A percentile compares a stretch with the other conserved stretches of the same genome.
phyloP scores from a whole-genome alignment of 441 rosid species.

The Adansonia madagascariensis region DNA sequence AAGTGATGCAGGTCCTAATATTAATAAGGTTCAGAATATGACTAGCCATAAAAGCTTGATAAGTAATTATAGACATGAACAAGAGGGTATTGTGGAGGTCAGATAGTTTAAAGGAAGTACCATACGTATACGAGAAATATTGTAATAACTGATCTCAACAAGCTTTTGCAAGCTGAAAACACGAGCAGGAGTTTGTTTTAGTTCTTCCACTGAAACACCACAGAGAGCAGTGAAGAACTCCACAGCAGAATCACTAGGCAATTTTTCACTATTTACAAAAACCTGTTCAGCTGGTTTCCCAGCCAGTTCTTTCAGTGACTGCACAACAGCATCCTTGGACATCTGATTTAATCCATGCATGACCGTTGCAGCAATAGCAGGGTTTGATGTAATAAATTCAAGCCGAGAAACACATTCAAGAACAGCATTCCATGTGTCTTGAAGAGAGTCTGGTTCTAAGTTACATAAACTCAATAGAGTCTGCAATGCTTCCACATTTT shows the following conservation, averaged over 20 bases:
- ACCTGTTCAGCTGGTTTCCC: conserved; percentile 98
- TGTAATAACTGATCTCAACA: conserved; percentile 99
- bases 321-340: conserved; percentile 94
- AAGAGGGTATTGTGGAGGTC: conserved; percentile 15
- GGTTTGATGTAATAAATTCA: conserved; percentile 89
- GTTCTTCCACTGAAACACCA: conserved; percentile 96
- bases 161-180: conserved; percentile 99
- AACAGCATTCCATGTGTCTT: conserved; percentile 99
- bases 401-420: conserved; percentile 99
- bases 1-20: neutral
- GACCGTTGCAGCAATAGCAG: conserved; percentile 89
- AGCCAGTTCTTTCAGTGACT: conserved; percentile 82
- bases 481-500: conserved; percentile 97
- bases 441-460: conserved; percentile 79
- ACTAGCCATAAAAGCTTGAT: conserved; percentile 19
- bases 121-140: conserved; percentile 98
- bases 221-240: conserved; percentile 99
- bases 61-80: conserved; percentile 23
- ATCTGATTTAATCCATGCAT: conserved; percentile 99
- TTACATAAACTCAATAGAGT: conserved; percentile 79
- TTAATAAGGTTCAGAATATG: neutral
- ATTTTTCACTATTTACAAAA: conserved; percentile 86
- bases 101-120: conserved; percentile 48
- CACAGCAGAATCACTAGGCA: conserved; percentile 91
- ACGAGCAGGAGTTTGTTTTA: conserved; percentile 97